Conservation (phyloP, 1,284 basidiomycete genomes). For the Sutorius eximius region DNA sequence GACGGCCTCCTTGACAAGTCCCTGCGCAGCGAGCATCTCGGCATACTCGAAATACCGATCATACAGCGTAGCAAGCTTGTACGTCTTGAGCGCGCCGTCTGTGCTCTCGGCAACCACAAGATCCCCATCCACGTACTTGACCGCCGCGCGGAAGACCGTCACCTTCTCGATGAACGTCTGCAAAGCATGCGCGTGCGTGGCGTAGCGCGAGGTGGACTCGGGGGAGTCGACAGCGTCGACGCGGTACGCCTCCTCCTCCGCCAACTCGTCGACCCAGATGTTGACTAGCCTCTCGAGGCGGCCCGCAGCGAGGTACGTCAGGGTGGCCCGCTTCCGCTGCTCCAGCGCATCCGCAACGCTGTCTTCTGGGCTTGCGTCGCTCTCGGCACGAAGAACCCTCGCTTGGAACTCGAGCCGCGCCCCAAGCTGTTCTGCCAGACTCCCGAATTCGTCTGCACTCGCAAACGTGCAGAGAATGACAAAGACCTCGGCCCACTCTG, state of each 20-base stretch:
- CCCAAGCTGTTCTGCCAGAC: slow-evolving; percentile 90
- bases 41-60: slow-evolving; percentile 97
- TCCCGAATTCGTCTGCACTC: slow-evolving; percentile 78
- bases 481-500: slow-evolving; percentile 97
- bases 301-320: slow-evolving; percentile 91
- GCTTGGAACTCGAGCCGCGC: slow-evolving; percentile 71
- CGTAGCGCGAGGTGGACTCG: slow-evolving; percentile 63
- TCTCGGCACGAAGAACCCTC: slow-evolving; percentile 21
- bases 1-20: slow-evolving; percentile 81
- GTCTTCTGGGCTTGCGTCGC: slow-evolving; percentile 40
- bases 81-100: slow-evolving; percentile 61
- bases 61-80: slow-evolving; percentile 86
- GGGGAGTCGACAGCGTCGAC: slow-evolving; percentile 14
- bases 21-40: slow-evolving; percentile 88
- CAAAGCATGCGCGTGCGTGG: slow-evolving; percentile 85
- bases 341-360: slow-evolving; percentile 48
- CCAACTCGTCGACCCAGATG: slow-evolving; percentile 93
- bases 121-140: slow-evolving; percentile 84
- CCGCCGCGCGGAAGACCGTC: slow-evolving; percentile 89
- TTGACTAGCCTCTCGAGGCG: slow-evolving; percentile 86
- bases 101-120: slow-evolving; percentile 41
- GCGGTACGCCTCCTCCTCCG: slow-evolving; percentile 71
- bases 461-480: slow-evolving; percentile 97
- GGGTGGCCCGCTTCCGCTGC: slow-evolving; percentile 85
- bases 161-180: slow-evolving; percentile 98